These are phyloP conservation scores for Ganoderma meredithae DNA, from an alignment of 1,284 basidiomycete genomes.

Conservation along the genomic window DNA sequence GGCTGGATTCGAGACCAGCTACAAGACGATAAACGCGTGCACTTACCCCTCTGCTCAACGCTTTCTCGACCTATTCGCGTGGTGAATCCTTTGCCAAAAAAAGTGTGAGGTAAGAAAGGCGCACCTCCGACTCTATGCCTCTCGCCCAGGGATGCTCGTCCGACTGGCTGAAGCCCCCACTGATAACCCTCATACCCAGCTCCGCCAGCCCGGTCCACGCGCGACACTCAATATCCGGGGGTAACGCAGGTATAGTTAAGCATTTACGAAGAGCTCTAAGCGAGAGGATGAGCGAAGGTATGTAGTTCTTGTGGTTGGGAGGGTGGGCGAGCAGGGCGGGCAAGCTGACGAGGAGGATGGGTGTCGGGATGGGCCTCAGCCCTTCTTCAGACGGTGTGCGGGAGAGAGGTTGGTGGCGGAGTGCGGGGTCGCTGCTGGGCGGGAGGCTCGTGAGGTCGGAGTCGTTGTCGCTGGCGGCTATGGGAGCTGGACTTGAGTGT, in stretches of 20 bases:
- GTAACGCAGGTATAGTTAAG: constrained; percentile 56
- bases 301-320: constrained; percentile 62
- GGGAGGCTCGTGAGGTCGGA: constrained; percentile 26
- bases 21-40: neutral
- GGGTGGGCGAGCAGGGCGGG: constrained; percentile 67
- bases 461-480: constrained; percentile 4
- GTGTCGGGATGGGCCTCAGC: constrained; percentile 50
- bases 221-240: constrained; percentile 66
- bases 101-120: constrained; percentile 17
- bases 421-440: constrained; percentile 27
- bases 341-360: constrained; percentile 63
- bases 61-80: constrained; percentile 52
- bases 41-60: constrained; percentile 57
- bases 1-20: too few relatives aligned
- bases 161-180: constrained; percentile 50
- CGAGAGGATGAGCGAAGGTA: constrained; percentile 62
- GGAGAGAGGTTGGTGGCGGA: neutral
- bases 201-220: constrained; percentile 75
- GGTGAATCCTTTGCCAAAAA: neutral
- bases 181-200: constrained; percentile 62
- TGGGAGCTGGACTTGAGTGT: constrained; percentile 22
- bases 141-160: constrained; percentile 52
- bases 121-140: constrained; percentile 61
- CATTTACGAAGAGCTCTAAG: constrained; percentile 61
- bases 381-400: constrained; percentile 2